These are phyloP conservation scores for Erodium trifolium DNA, from an alignment of 441 rosid genomes.

Conservation along the genomic window DNA sequence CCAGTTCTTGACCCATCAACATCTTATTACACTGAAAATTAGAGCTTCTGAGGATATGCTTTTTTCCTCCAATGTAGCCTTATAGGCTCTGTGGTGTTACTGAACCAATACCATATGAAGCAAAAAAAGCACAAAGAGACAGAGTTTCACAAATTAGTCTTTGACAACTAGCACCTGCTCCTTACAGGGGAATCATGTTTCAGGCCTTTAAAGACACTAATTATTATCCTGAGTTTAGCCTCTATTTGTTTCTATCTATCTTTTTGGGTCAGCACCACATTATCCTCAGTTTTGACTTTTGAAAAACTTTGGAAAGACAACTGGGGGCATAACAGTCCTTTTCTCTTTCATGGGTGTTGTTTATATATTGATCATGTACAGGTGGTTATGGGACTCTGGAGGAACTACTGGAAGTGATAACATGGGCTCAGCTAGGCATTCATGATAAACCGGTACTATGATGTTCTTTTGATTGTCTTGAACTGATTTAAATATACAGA, in stretches of 20 bases:
- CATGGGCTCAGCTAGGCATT: conserved; percentile 83
- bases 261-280: conserved; percentile 11
- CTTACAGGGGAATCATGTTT: conserved; percentile 26
- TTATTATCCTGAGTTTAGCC: conserved; percentile 2
- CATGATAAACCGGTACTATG: conserved; percentile 57
- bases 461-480: too few species aligned
- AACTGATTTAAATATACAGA: too few species aligned
- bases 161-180: too few species aligned
- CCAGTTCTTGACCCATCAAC: conserved; percentile 56
- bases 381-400: conserved; percentile 82
- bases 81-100: too few species aligned
- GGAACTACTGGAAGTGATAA: conserved; percentile 68
- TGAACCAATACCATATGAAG: too few species aligned
- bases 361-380: conserved; percentile 19
- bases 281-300: conserved; percentile 12
- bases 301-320: not conserved
- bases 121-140: too few species aligned
- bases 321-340: conserved; percentile 27
- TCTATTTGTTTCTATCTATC: conserved; percentile 10
- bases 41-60: conserved; percentile 22
- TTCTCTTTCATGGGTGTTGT: not conserved
- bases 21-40: conserved; percentile 54
- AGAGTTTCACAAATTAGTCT: too few species aligned
- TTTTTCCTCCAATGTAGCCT: too few species aligned
- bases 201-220: not conserved